A percentile compares a stretch with the other conserved stretches of the same genome.
Conservation (phyloP, 345 rosid genomes). For the Eucalyptus shirleyi region DNA sequence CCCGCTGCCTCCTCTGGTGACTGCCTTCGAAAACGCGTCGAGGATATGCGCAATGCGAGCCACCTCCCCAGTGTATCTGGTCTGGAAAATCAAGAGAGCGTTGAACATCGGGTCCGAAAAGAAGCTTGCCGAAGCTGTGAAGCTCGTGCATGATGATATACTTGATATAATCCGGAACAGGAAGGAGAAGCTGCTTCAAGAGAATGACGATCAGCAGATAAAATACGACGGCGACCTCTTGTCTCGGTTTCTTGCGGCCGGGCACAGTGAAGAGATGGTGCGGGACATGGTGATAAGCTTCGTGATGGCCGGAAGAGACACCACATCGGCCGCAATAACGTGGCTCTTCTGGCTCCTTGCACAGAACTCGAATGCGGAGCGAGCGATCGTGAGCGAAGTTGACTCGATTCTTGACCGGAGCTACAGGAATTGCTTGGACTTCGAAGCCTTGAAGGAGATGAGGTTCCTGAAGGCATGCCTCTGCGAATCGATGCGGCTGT, state of each 20-base stretch:
- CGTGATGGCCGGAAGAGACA: constrained; percentile 61
- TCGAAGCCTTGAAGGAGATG: constrained; percentile 24
- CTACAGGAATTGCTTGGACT: constrained; percentile 5
- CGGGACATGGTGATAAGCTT: constrained; percentile 53
- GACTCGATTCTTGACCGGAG: neutral
- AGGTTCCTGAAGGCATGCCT: constrained; percentile 43
- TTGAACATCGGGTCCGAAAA: constrained; percentile 46
- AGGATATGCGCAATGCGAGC: constrained; percentile 47
- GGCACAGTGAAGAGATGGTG: constrained; percentile 23
- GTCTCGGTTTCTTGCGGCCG: constrained; percentile 22
- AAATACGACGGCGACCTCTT: constrained; percentile 18
- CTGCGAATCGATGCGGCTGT: constrained; percentile 57
- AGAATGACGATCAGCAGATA: neutral
- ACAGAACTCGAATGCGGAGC: constrained; percentile 10
- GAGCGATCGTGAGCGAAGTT: constrained; percentile 24
- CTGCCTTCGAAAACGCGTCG: neutral
- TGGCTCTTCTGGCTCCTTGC: constrained; percentile 60
- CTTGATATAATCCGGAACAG: constrained; percentile 14
- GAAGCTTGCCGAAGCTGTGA: constrained; percentile 28
- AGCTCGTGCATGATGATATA: constrained; percentile 12
- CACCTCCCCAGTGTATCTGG: constrained; percentile 22
- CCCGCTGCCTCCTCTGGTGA: neutral
- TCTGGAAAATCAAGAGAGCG: constrained; percentile 58
- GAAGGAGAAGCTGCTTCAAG: constrained; percentile 1
- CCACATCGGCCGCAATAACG: constrained; percentile 51